phyloP scores from a whole-genome alignment of 176 grass and related monocot species.

The Bolboschoenus planiculmis region DNA sequence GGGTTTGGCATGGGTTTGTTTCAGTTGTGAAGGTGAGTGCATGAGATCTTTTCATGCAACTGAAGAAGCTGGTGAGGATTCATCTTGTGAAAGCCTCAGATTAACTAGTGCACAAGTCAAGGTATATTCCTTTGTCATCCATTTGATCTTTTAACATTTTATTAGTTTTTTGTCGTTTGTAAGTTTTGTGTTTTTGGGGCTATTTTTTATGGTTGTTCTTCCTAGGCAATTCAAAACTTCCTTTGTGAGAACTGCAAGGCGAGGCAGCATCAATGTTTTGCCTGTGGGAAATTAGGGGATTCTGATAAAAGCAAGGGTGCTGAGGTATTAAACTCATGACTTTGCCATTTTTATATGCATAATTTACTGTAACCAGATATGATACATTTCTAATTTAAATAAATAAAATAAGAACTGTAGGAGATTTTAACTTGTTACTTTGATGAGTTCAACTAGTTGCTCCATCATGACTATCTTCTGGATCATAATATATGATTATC shows the following conservation, averaged over 20 bases:
- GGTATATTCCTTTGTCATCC: slow-evolving; percentile 31
- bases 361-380: background rate
- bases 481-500: background rate
- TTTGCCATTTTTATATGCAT: background rate
- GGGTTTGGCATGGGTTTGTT: slow-evolving; percentile 12
- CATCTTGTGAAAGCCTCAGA: slow-evolving; percentile 57
- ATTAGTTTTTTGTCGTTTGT: slow-evolving; percentile 20
- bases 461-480: background rate
- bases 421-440: background rate
- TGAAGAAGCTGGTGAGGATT: slow-evolving; percentile 48
- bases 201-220: slow-evolving; percentile 15
- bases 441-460: background rate
- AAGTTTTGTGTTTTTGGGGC: background rate
- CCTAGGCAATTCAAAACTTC: slow-evolving; percentile 71
- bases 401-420: background rate
- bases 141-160: slow-evolving; percentile 23
- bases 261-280: slow-evolving; percentile 91
- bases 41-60: slow-evolving; percentile 97
- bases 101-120: slow-evolving; percentile 50
- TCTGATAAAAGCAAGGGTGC: slow-evolving; percentile 55
- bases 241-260: slow-evolving; percentile 73
- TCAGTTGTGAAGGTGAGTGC: slow-evolving; percentile 88
- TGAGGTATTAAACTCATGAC: slow-evolving; percentile 44
- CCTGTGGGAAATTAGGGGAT: slow-evolving; percentile 63
- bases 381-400: background rate